These are phyloP conservation scores for Termitomyces sp. DNA, from an alignment of 768 basidiomycete species.

Conservation along the genomic window DNA sequence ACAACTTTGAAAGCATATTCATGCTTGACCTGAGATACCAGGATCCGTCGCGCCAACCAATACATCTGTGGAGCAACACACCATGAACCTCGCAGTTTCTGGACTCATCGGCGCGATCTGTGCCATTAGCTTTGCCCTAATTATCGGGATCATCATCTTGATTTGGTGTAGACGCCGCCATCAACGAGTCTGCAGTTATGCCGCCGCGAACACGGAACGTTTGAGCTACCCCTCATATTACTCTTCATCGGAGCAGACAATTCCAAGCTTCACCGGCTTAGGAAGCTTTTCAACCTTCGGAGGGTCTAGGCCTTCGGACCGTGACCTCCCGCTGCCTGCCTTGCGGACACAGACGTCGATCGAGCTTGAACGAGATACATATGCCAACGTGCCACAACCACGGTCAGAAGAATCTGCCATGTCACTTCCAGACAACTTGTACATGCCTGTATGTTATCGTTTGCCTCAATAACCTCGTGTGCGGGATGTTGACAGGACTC, in stretches of 20 bases:
- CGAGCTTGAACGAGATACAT: neutral
- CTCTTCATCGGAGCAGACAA: neutral
- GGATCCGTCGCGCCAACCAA: neutral
- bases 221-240: slow-evolving; percentile 6
- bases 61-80: neutral
- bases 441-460: slow-evolving; percentile 9
- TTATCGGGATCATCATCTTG: neutral
- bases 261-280: slow-evolving; percentile 7
- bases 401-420: slow-evolving; percentile 4
- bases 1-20: neutral
- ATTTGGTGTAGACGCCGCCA: slow-evolving; percentile 4
- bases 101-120: slow-evolving; percentile 13
- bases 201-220: neutral
- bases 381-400: neutral
- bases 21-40: neutral
- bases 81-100: slow-evolving; percentile 4
- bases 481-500: neutral
- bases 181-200: neutral
- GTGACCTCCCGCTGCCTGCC: neutral
- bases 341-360: neutral
- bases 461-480: neutral
- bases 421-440: slow-evolving; percentile 11
- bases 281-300: neutral
- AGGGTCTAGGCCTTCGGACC: neutral
- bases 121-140: slow-evolving; percentile 1